Evolutionary conservation across 305 asterid genomes (phyloP).

Genomic region (Caryopteris hybrid): DNA sequence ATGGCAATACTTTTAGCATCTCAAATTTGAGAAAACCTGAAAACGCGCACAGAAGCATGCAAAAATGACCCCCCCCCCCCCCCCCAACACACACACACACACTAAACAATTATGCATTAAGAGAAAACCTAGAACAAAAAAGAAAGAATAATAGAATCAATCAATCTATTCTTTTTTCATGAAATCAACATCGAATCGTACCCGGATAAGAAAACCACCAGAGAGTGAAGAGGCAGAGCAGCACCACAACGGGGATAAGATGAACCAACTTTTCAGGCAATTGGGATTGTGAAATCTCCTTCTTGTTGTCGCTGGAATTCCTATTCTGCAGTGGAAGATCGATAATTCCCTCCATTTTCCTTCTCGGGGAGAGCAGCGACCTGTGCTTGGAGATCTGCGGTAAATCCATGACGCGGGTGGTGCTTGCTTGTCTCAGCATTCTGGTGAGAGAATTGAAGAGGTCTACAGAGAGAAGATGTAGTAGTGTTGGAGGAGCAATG

Average conservation of each 20-base stretch:
- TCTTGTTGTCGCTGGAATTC: constrained; percentile 1
- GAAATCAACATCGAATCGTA: constrained; percentile 11
- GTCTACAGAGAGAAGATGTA: not conserved
- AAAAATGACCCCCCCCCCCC: not conserved
- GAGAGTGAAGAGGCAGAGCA: constrained; percentile 48
- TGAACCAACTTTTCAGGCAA: constrained; percentile 24
- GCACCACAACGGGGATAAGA: constrained; percentile 35
- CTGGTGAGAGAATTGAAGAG: constrained; percentile 9
- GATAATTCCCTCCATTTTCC: constrained; percentile 12
- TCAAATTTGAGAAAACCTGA: no score
- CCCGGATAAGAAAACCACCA: constrained; percentile 53
- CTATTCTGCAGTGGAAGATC: constrained; percentile 28
- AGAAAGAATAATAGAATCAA: not conserved
- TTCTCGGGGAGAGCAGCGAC: constrained; percentile 11
- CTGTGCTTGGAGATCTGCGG: constrained; percentile 10
- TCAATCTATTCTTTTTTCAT: not conserved
- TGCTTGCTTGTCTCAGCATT: constrained; percentile 28
- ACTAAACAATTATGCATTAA: not conserved
- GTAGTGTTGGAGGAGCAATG: not conserved
- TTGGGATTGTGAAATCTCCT: constrained; percentile 14
- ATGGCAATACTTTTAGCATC: no score
- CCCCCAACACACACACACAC: not conserved
- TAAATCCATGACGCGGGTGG: constrained; percentile 5
- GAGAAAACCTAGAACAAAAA: not conserved
- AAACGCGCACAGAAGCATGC: not conserved